Evolutionary conservation across 805 yeast species (phyloP), one percentile per base, ranked within the genome.

Genomic region (Yarrowia sp.): DNA sequence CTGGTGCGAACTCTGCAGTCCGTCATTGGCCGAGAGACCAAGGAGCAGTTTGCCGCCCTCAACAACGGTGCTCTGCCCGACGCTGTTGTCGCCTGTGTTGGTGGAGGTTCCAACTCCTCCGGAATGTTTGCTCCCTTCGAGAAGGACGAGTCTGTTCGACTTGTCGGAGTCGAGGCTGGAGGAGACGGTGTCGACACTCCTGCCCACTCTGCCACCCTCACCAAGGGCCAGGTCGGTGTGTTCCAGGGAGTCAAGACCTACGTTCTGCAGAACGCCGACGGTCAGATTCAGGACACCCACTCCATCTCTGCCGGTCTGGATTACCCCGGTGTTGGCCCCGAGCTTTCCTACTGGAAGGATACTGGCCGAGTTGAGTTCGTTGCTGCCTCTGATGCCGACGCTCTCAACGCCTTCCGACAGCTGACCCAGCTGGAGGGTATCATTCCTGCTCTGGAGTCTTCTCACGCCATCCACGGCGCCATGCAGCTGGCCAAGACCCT

Each of bases 261-360:
- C 71, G 96, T 95, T 38, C 82, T 95, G 74, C 99, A 95, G 79
- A 90, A 88, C 72, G 71, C 75, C 17, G 98, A 95, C 75, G 99
- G 99, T 62, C 99, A 95, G 80, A 90, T 95, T 66, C 96, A 89
- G 70, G 99, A 95, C 74, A 95, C 99, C 11, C 98, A 95, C 76
- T 93, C 98, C 22, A 96, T 95, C 40, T 90, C 97, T 68, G 99
- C 99, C 41, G 99, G 99, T 70, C 82, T 95, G 72, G 99, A 95
- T 78, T 95, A 95, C 76, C 99, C 99, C 26, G 99, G 98, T 78
- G 99, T 95, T 52, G 99, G 99, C 49, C 99, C 99, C 33, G 98
- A 95, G 78, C 82, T 95, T 70, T 96, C 98, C 1, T 85, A 82
- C 75, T 95, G 98, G 98, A 93, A 93, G 77, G 87, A 88, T 64